These are phyloP conservation scores for Podospora appendiculata DNA, from an alignment of 495 filamentous ascomycete genomes.

Conservation along the genomic window DNA sequence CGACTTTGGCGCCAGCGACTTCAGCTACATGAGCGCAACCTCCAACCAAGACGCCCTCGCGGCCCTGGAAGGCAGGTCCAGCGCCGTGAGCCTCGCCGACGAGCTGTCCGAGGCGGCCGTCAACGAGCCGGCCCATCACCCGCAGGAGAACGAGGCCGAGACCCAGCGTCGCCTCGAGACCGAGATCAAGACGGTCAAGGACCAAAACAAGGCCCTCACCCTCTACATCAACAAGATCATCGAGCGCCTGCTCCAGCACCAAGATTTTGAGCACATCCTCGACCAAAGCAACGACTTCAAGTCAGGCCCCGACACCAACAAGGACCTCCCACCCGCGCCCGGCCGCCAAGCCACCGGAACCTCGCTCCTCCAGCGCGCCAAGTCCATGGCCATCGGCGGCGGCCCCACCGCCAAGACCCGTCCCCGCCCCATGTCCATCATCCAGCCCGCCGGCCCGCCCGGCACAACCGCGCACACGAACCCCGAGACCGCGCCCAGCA, in stretches of 20 bases:
- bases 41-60: slow-evolving; percentile 49
- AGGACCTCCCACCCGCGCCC: slow-evolving; percentile 74
- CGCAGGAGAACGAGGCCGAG: slow-evolving; percentile 46
- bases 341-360: slow-evolving; percentile 45
- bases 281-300: slow-evolving; percentile 62
- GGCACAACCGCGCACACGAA: slow-evolving; percentile 33
- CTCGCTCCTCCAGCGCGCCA: slow-evolving; percentile 71
- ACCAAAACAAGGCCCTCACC: slow-evolving; percentile 93
- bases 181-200: slow-evolving; percentile 75
- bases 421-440: slow-evolving; percentile 54
- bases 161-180: slow-evolving; percentile 60
- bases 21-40: slow-evolving; percentile 55
- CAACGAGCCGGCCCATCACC: slow-evolving; percentile 31
- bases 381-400: slow-evolving; percentile 52
- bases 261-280: slow-evolving; percentile 88
- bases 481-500: slow-evolving; percentile 75
- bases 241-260: slow-evolving; percentile 83
- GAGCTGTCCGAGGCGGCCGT: slow-evolving; percentile 63
- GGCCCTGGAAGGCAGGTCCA: slow-evolving; percentile 45
- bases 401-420: slow-evolving; percentile 37
- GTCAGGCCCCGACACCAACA: slow-evolving; percentile 51
- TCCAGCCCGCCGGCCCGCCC: slow-evolving; percentile 39
- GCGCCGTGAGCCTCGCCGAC: slow-evolving; percentile 69
- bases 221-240: slow-evolving; percentile 99
- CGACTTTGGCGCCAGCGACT: slow-evolving; percentile 78